Percentiles rank a stretch among this genome's conserved stretches.
Evolutionary conservation across 2,329 filamentous ascomycete species (phyloP).

Genomic region (Lachnellula arida): DNA sequence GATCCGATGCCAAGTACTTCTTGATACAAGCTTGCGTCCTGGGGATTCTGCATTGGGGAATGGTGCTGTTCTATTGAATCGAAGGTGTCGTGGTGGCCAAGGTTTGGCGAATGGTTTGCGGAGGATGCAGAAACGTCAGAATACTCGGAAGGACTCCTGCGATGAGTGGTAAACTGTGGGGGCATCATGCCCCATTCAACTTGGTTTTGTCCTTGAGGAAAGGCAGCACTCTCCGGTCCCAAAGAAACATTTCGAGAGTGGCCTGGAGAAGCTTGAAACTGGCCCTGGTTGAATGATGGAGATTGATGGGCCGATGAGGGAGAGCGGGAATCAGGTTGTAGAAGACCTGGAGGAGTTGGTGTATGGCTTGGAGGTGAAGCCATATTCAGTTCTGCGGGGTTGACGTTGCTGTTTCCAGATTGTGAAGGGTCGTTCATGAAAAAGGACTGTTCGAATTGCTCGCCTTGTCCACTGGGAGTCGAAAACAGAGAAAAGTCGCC

Average conservation of each 20-base stretch:
- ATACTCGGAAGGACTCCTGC: constrained; percentile 82
- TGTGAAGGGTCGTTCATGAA: constrained; percentile 49
- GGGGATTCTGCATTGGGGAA: constrained; percentile 74
- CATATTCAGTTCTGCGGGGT: constrained; percentile 46
- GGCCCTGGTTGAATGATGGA: constrained; percentile 28
- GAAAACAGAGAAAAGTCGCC: constrained; percentile 64
- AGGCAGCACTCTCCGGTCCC: constrained; percentile 38
- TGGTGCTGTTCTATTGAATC: constrained; percentile 66
- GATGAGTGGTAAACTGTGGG: constrained; percentile 70
- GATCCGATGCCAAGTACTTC: constrained; percentile 72
- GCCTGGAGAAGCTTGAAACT: constrained; percentile 29
- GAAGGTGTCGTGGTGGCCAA: constrained; percentile 73
- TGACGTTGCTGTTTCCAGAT: constrained; percentile 39
- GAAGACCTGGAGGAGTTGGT: constrained; percentile 27
- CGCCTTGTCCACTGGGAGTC: constrained; percentile 44
- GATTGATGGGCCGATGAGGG: constrained; percentile 34
- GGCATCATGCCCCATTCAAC: constrained; percentile 56
- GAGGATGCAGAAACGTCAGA: constrained; percentile 89
- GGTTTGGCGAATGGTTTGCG: constrained; percentile 75
- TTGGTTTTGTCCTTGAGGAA: constrained; percentile 44
- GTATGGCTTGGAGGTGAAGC: constrained; percentile 34
- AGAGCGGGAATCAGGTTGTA: constrained; percentile 27
- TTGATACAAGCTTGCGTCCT: constrained; percentile 69
- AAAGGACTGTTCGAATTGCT: constrained; percentile 58
- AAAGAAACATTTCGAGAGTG: constrained; percentile 32